Evolutionary conservation across 306 rosid genomes (phyloP), one percentile per base, ranked within the genome.

Genomic region (Mimosa pudica): DNA sequence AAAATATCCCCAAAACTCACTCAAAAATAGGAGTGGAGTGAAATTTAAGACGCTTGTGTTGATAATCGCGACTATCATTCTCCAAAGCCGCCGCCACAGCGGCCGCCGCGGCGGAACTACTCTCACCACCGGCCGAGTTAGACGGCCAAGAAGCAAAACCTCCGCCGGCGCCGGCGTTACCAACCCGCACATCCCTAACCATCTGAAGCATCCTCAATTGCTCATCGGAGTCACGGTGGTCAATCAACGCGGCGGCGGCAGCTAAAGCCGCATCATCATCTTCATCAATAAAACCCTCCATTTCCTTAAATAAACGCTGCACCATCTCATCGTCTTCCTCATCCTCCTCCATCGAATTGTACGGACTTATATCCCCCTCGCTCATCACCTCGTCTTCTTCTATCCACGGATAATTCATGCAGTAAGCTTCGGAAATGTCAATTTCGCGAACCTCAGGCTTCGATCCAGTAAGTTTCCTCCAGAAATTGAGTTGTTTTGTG

Each of bases 41-140:
- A 79, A 93, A 89, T 87, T 89, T 96, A 49, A 97, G 92, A 41
- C 99, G 96, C 76, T 96, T 96, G 67, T 88, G 88, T 80, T 91
- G 87, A 33, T 76, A 85, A 79, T 94, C 94, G 10, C 84, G 93
- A 76, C 76, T 90, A 52, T 85, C 90, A 79, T 48, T 62, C 64
- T 74, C 88, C 8, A 70, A 64, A 10, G 75, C 57, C 67, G 65
- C 73, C 35, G 64, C 79, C 4, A 36, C 38, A 33, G 65, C 73
- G 41, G 64, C 60, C 7, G 81, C 78, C 7, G 85, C 44, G 49
- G 81, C 75, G 73, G 92, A 85, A 77, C 97, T 93, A 70, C 92
- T 83, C 84, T 91, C 97, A 6, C 98, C 30, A 24, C 30, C 30
- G 30, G 81, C 77, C 13, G 81, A 57, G 36, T 64, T 85, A 52